Evolutionary conservation across 73 alveolate species (phyloP).

Genomic region (Paramecium sonneborni): DNA sequence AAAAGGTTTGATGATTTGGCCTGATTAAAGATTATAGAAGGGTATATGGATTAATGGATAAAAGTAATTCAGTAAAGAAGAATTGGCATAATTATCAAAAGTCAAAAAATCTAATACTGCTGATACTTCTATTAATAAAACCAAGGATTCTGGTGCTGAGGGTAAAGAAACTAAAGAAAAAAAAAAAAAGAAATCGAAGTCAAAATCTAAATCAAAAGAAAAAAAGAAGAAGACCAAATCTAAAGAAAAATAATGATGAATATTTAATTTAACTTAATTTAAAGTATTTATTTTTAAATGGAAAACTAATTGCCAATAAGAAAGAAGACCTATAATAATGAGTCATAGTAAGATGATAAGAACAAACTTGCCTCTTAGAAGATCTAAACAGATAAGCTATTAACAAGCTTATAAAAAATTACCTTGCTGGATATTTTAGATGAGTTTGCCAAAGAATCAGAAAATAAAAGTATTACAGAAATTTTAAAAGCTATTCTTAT

Average conservation of each 20-base stretch:
- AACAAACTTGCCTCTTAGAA: not conserved
- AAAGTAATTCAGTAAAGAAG: slow-evolving; percentile 18
- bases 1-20: slow-evolving; percentile 61
- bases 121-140: not conserved
- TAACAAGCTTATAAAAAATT: not conserved
- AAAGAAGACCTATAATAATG: not conserved
- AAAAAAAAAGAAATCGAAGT: not conserved
- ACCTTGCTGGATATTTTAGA: slow-evolving; percentile 21
- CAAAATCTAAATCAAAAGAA: not conserved
- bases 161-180: not conserved
- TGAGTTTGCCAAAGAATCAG: slow-evolving; percentile 30
- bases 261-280: not conserved
- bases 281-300: not conserved
- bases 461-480: not conserved
- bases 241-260: not conserved
- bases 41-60: slow-evolving; percentile 39
- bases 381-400: not conserved
- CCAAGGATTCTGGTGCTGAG: not conserved
- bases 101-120: not conserved
- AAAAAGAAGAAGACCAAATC: not conserved
- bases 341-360: not conserved
- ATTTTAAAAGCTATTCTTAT: not conserved
- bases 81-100: slow-evolving; percentile 5
- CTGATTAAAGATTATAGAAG: not conserved
- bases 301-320: not conserved